Conservation (phyloP, 2,329 filamentous ascomycete genomes). For the Alternaria sp. region DNA sequence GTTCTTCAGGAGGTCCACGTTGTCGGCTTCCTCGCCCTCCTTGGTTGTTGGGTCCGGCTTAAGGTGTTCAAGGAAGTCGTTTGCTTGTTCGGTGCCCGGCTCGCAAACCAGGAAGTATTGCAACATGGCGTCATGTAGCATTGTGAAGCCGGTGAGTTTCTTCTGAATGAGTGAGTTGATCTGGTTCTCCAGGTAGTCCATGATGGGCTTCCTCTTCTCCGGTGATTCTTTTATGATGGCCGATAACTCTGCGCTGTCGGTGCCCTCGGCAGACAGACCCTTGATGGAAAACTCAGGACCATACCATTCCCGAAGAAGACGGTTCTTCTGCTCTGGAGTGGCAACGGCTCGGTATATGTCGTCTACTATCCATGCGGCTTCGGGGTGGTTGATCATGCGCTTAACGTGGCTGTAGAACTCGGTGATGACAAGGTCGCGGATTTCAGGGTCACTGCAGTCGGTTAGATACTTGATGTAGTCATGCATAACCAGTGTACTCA, state of each 20-base stretch:
- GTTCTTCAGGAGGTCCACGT: conserved; percentile 83
- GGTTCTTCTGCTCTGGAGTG: conserved; percentile 83
- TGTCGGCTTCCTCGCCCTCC: conserved; percentile 60
- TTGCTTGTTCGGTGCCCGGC: conserved; percentile 79
- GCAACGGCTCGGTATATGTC: conserved; percentile 93
- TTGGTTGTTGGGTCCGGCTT: conserved; percentile 84
- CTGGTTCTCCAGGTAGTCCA: conserved; percentile 83
- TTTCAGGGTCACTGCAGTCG: conserved; percentile 73
- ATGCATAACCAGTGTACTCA: conserved; percentile 28
- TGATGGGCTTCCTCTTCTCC: conserved; percentile 85
- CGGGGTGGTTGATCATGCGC: conserved; percentile 92
- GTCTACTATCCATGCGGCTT: conserved; percentile 97
- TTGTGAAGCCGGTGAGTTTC: conserved; percentile 95
- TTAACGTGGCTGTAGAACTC: conserved; percentile 96
- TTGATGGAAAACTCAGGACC: conserved; percentile 90
- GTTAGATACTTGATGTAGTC: conserved; percentile 20
- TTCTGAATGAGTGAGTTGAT: conserved; percentile 96
- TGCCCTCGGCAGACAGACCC: conserved; percentile 61
- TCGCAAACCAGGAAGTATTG: conserved; percentile 90
- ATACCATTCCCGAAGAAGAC: conserved; percentile 92
- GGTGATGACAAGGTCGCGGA: conserved; percentile 85
- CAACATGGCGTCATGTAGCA: conserved; percentile 97
- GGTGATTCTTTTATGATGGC: conserved; percentile 78
- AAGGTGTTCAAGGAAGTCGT: conserved; percentile 86
- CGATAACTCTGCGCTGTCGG: conserved; percentile 70